Base-by-base conservation (phyloP, 1,284 basidiomycete genomes). In the Coriolopsis trogii region DNA sequence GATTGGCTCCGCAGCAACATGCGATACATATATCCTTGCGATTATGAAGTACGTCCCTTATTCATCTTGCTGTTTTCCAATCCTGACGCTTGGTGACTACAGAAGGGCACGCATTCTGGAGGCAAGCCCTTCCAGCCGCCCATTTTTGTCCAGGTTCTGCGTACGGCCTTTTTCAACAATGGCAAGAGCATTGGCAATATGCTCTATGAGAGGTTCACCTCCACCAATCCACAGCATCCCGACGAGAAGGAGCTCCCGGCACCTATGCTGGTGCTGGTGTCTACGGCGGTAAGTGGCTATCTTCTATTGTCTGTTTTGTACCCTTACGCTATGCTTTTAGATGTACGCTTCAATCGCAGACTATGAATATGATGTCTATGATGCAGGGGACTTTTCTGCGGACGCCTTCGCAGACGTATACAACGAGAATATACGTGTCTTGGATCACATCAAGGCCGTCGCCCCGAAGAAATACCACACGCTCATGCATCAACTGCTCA, bases 241-340 rank as follows among this genome's bases (percentile, higher is more conserved):
- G 44, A 51, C 6, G 49, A 51, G 53, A 50, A 50, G 47, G 53
- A 55, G 41, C 30, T 55, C 13, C 53, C 53, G 1, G 49, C 49
- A 0, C 4, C 49, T 4, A 38, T 55, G 53, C 39, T 55, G 3
- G 48, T 49, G 2, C 30, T 55, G 12, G 39, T 44, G 15, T 25
- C 53, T 6, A 55, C 53, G 1, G 39, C 41, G 20, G 53, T 51
- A 46, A 4, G 45, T 31, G 8, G 7, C 4, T 25, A 4, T 18
- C 3, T 44, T 24, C 21, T 9, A 26, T 3, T 20, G 29, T 12
- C 16, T 25, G 6, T 20, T 21, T 10, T 9, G 13, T 24, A 9
- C 21, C 3, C 33, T 37, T 12, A 23, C 18, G 21, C 12, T n/a
- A 18, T n/a, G 9, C 18, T 15, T 18, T 40, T 23, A 49, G 47